Conservation (phyloP, 2,329 filamentous ascomycete genomes). For the Dothideomycetidae sp. region DNA sequence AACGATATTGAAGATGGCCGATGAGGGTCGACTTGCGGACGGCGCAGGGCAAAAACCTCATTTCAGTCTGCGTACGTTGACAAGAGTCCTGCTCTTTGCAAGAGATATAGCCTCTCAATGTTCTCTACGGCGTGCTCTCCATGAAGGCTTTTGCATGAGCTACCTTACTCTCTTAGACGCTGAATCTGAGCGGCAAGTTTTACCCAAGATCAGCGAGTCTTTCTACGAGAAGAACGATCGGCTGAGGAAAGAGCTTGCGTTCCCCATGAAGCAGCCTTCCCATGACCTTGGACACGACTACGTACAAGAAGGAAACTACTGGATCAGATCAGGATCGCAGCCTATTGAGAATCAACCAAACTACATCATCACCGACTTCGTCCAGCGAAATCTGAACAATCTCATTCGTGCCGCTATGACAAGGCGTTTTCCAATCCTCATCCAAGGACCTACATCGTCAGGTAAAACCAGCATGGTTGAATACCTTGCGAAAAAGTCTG, state of each 20-base stretch:
- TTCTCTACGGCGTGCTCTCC: slow-evolving; percentile 70
- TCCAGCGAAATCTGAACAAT: slow-evolving; percentile 88
- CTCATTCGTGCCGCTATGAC: slow-evolving; percentile 88
- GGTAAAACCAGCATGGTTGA: slow-evolving; percentile 99
- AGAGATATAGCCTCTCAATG: slow-evolving; percentile 72
- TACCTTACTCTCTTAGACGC: slow-evolving; percentile 81
- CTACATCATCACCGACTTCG: slow-evolving; percentile 93
- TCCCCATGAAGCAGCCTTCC: slow-evolving; percentile 60
- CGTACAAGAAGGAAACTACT: slow-evolving; percentile 45
- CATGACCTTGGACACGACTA: slow-evolving; percentile 54
- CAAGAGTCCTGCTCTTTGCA: slow-evolving; percentile 77
- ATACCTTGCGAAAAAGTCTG: slow-evolving; percentile 89
- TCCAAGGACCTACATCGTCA: slow-evolving; percentile 92
- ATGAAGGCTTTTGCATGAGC: slow-evolving; percentile 95
- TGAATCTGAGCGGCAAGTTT: slow-evolving; percentile 63
- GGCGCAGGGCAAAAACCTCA: slow-evolving; percentile 92
- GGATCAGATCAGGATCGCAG: slow-evolving; percentile 65
- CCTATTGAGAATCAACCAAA: slow-evolving; percentile 58
- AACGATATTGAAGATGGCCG: slow-evolving; percentile 67
- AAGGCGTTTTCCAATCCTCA: slow-evolving; percentile 76
- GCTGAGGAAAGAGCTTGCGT: slow-evolving; percentile 57
- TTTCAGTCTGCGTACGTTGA: slow-evolving; percentile 89
- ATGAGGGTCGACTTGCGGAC: slow-evolving; percentile 76
- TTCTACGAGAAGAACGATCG: slow-evolving; percentile 59
- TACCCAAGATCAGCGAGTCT: slow-evolving; percentile 67